A percentile compares a stretch with the other conserved stretches of the same genome.
phyloP scores from a whole-genome alignment of 2,329 filamentous ascomycete species.

The Penicillium sp. region DNA sequence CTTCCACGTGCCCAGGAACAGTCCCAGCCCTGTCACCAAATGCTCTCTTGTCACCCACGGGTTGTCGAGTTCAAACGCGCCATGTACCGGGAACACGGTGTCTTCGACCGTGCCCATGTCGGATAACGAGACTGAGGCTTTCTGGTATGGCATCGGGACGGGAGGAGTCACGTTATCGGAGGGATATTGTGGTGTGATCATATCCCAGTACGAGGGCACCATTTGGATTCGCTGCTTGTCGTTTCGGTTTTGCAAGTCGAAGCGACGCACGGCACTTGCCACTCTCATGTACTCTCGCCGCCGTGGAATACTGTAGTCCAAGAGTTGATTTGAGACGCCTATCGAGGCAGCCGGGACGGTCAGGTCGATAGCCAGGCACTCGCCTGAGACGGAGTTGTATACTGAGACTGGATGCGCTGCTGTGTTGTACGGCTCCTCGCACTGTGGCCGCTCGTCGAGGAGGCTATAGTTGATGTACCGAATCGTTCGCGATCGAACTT shows the following conservation, averaged over 20 bases:
- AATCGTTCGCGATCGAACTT: slow-evolving; percentile 18
- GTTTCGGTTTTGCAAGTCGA: slow-evolving; percentile 25
- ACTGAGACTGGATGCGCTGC: slow-evolving; percentile 24
- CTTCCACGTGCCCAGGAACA: slow-evolving; percentile 50
- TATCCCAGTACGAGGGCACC: slow-evolving; percentile 27
- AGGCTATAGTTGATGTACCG: slow-evolving; percentile 32
- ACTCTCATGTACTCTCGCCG: slow-evolving; percentile 19
- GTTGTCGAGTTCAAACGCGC: slow-evolving; percentile 34
- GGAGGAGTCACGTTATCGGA: slow-evolving; percentile 14
- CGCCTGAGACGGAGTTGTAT: slow-evolving; percentile 33
- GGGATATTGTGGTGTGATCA: slow-evolving; percentile 27
- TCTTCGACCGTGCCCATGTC: slow-evolving; percentile 39
- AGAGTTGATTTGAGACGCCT: neutral
- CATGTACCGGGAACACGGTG: slow-evolving; percentile 35
- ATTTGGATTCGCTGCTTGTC: slow-evolving; percentile 27
- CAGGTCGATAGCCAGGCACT: slow-evolving; percentile 26
- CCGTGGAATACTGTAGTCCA: neutral
- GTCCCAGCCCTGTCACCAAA: slow-evolving; percentile 42
- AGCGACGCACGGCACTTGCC: slow-evolving; percentile 21
- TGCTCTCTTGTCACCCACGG: slow-evolving; percentile 56
- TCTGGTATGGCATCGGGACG: slow-evolving; percentile 24
- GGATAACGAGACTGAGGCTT: slow-evolving; percentile 29
- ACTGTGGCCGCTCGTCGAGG: slow-evolving; percentile 31
- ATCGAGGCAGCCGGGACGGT: slow-evolving; percentile 15
- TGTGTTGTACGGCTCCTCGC: slow-evolving; percentile 26